phyloP scores from a whole-genome alignment of 2,329 filamentous ascomycete species.

The Botrytis fabae region DNA sequence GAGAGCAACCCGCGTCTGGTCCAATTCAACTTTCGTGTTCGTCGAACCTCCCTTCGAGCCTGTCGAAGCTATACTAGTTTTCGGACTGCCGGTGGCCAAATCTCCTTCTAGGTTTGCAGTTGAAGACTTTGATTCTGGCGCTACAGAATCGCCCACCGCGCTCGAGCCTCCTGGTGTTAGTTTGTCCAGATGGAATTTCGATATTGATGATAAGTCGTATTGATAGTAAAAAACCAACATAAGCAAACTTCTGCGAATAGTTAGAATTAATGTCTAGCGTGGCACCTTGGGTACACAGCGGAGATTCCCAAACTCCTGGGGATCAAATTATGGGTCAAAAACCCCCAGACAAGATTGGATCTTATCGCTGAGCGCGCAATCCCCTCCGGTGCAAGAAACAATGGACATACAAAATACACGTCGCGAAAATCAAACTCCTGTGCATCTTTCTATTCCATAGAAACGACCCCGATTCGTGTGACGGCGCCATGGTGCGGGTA shows the following conservation, averaged over 20 bases:
- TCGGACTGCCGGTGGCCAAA: no score
- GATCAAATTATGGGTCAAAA: neutral
- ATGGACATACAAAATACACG: conserved; percentile 15
- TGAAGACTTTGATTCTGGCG: neutral
- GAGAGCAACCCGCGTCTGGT: conserved; percentile 55
- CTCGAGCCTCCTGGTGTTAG: conserved; percentile 4
- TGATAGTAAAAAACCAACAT: conserved; percentile 6
- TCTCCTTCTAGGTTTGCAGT: neutral
- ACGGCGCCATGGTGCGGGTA: neutral
- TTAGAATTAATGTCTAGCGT: neutral
- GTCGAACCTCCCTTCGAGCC: neutral
- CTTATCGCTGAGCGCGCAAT: conserved; percentile 7
- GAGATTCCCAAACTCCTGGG: neutral
- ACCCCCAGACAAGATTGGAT: neutral
- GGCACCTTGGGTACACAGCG: neutral
- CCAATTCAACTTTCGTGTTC: conserved; percentile 33
- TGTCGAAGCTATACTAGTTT: neutral
- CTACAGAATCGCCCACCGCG: neutral
- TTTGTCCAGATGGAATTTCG: conserved; percentile 5
- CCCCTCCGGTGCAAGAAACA: neutral
- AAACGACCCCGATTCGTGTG: neutral
- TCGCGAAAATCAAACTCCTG: conserved; percentile 14
- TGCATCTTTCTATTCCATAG: conserved; percentile 15
- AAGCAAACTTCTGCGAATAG: conserved; percentile 4
- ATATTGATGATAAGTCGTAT: conserved; percentile 13